These are phyloP conservation scores for Phytophthora fragariae DNA, from an alignment of 352 stramenopile species.

Conservation along the genomic window DNA sequence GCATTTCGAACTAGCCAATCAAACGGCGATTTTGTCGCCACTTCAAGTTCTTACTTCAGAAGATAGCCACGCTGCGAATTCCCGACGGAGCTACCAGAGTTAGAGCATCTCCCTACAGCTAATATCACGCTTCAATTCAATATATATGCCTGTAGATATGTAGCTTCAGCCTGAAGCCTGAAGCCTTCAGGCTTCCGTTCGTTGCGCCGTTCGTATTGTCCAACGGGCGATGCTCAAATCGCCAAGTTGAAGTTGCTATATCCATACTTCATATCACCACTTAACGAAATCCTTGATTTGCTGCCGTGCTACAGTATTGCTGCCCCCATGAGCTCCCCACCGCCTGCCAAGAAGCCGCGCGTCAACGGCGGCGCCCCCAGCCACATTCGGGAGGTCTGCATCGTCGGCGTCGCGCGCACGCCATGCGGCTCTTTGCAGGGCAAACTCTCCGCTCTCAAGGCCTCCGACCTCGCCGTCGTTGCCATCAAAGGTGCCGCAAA, in stretches of 20 bases:
- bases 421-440: conserved; percentile 94
- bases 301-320: not conserved
- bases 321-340: conserved; percentile 28
- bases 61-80: not conserved
- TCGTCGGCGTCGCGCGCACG: conserved; percentile 95
- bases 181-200: too few species aligned
- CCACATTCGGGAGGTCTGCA: conserved; percentile 81
- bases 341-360: conserved; percentile 30
- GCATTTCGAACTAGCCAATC: too few species aligned
- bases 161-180: too few species aligned
- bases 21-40: not conserved
- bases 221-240: too few species aligned
- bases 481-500: conserved; percentile 75
- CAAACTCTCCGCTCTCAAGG: conserved; percentile 83
- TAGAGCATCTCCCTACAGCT: too few species aligned
- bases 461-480: conserved; percentile 87
- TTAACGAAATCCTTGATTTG: conserved; percentile 7
- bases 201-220: too few species aligned
- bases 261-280: not conserved
- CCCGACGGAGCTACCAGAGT: too few species aligned
- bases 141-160: too few species aligned
- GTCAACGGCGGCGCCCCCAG: conserved; percentile 1
- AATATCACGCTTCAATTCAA: too few species aligned
- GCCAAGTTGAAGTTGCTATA: conserved; percentile 1
- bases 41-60: conserved; percentile 33